Evolutionary conservation across 805 yeast species (phyloP).

Genomic region (Jamesozyma gamospora): DNA sequence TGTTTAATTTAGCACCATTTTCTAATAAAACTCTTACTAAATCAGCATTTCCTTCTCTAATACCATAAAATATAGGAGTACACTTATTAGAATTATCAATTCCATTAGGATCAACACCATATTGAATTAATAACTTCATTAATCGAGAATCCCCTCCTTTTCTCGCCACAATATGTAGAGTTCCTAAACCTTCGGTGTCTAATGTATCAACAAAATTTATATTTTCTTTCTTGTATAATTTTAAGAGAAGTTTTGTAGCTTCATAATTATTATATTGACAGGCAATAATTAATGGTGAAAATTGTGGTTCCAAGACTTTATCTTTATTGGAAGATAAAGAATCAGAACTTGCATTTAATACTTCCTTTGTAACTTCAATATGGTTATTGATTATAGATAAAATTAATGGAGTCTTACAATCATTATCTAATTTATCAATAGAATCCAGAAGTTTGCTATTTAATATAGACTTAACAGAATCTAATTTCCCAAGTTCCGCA

Average conservation of each 20-base stretch:
- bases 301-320: conserved; percentile 40
- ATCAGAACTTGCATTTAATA: conserved; percentile 40
- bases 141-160: conserved; percentile 61
- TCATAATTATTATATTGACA: conserved; percentile 74
- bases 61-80: conserved; percentile 90
- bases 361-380: conserved; percentile 38
- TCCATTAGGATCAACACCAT: conserved; percentile 69
- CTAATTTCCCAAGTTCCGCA: conserved; percentile 45
- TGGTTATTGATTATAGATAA: conserved; percentile 67
- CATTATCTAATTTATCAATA: conserved; percentile 47
- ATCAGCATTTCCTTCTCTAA: conserved; percentile 66
- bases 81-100: conserved; percentile 81
- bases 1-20: conserved; percentile 57
- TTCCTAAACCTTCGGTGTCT: conserved; percentile 82
- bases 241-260: conserved; percentile 54
- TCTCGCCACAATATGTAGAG: conserved; percentile 81
- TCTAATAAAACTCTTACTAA: conserved; percentile 63
- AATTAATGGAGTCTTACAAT: conserved; percentile 72
- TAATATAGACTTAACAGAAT: conserved; percentile 33
- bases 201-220: conserved; percentile 20
- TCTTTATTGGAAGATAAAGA: conserved; percentile 10
- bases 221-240: conserved; percentile 10
- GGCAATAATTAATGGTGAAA: conserved; percentile 74
- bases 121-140: conserved; percentile 55
- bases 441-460: conserved; percentile 23